These are phyloP conservation scores for Globisporangium carolinianum DNA, from an alignment of 352 stramenopile species.

Conservation along the genomic window DNA sequence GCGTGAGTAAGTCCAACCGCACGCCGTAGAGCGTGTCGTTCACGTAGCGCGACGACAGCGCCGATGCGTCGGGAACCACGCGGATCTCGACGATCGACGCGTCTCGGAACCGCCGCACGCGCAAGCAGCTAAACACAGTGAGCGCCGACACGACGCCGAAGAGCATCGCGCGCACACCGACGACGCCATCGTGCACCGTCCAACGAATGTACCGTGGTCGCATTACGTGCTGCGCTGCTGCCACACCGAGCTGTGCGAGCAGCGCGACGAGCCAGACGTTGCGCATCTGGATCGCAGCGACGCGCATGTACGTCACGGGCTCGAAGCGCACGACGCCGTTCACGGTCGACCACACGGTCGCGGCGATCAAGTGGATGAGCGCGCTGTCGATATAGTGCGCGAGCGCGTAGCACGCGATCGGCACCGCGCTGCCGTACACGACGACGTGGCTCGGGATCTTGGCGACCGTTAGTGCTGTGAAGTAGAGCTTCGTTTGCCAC, in stretches of 20 bases:
- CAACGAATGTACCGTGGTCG: slow-evolving; percentile 3
- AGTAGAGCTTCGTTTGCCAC: slow-evolving; percentile 2
- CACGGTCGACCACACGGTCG: slow-evolving; percentile 15
- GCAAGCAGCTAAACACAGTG: slow-evolving; percentile 16
- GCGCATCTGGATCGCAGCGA: slow-evolving; percentile 28
- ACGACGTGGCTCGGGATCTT: slow-evolving; percentile 24
- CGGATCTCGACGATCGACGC: background rate
- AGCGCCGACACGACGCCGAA: slow-evolving; percentile 18
- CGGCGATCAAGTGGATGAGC: slow-evolving; percentile 16
- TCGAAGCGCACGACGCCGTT: slow-evolving; percentile 19
- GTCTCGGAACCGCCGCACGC: slow-evolving; percentile 7
- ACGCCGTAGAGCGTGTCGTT: background rate
- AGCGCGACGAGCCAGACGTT: slow-evolving; percentile 32
- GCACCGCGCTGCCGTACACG: slow-evolving; percentile 33
- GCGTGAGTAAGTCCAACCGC: background rate
- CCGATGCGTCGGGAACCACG: background rate
- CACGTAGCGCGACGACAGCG: background rate
- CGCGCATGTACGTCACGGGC: slow-evolving; percentile 12
- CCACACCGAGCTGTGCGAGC: slow-evolving; percentile 7
- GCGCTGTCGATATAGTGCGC: slow-evolving; percentile 23
- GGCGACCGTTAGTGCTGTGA: slow-evolving; percentile 10
- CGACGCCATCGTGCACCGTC: slow-evolving; percentile 9
- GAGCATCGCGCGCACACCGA: slow-evolving; percentile 14
- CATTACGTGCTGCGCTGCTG: slow-evolving; percentile 1
- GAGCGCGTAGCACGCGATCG: slow-evolving; percentile 17